A percentile compares a stretch with the other conserved stretches of the same genome.
phyloP scores from a whole-genome alignment of 371 early-diverging fungal genomes.

The Saksenaea oblongispora region DNA sequence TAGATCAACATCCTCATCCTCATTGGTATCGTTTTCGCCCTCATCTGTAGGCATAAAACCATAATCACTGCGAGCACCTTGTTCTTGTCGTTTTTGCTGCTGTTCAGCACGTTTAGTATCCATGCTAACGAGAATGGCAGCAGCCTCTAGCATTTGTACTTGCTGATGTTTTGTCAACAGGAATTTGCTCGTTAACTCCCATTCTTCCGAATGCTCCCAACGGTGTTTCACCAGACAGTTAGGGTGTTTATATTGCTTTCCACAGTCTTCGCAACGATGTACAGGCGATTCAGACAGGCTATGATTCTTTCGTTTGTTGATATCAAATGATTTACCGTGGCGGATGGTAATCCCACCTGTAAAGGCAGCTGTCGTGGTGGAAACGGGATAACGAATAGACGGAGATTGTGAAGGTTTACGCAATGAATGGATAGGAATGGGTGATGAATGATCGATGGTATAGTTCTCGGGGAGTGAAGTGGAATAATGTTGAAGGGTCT shows the following conservation, averaged over 20 bases:
- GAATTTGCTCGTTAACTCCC: slow-evolving; percentile 65
- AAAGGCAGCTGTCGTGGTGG: slow-evolving; percentile 14
- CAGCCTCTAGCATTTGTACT: slow-evolving; percentile 65
- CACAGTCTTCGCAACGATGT: slow-evolving; percentile 50
- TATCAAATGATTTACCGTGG: neutral
- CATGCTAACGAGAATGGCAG: slow-evolving; percentile 56
- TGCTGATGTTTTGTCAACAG: slow-evolving; percentile 71
- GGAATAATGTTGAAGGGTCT: slow-evolving; percentile 19
- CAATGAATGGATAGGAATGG: slow-evolving; percentile 6
- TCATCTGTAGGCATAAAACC: neutral
- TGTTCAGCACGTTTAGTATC: slow-evolving; percentile 11
- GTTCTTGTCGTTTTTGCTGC: neutral
- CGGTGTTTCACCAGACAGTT: slow-evolving; percentile 67
- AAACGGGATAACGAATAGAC: neutral
- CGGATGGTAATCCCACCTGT: slow-evolving; percentile 25
- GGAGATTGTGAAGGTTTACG: slow-evolving; percentile 12
- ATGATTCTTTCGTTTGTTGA: neutral
- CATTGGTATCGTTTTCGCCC: neutral
- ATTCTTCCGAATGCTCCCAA: slow-evolving; percentile 73
- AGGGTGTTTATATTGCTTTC: slow-evolving; percentile 60
- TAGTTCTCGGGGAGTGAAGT: slow-evolving; percentile 31
- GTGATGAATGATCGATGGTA: slow-evolving; percentile 28
- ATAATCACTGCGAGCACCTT: neutral
- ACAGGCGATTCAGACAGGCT: slow-evolving; percentile 6
- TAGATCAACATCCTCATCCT: slow-evolving; percentile 6